These are phyloP conservation scores for Dryas octopetala DNA, from an alignment of 306 rosid species.

Conservation along the genomic window DNA sequence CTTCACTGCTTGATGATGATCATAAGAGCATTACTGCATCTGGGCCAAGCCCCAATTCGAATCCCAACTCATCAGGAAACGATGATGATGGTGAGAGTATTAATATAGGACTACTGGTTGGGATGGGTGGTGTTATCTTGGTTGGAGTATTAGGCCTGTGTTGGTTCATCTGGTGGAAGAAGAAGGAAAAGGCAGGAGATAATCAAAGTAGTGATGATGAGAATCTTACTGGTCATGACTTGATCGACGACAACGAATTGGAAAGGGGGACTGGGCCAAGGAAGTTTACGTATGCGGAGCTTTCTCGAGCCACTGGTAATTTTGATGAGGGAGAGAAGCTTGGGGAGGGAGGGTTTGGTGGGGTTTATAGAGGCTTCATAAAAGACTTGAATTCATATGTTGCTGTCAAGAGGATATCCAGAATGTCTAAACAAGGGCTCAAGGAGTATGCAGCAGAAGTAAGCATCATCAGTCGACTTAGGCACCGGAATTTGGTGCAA, in stretches of 20 bases:
- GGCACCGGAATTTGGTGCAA: neutral
- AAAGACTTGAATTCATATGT: neutral
- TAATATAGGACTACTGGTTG: neutral
- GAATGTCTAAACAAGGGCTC: neutral
- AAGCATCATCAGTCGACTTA: neutral
- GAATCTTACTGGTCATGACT: neutral
- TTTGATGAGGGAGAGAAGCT: neutral
- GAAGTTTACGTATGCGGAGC: neutral
- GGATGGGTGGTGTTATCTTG: neutral
- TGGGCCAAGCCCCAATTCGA: no score
- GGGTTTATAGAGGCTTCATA: neutral
- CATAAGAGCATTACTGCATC: neutral
- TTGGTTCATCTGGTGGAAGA: slow-evolving; percentile 14
- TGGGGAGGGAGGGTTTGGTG: slow-evolving; percentile 11
- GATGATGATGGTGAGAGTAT: neutral
- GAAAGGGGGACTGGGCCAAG: neutral
- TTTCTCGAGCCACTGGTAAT: neutral
- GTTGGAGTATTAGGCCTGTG: neutral
- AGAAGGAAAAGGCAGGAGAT: slow-evolving; percentile 10
- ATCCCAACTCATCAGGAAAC: neutral
- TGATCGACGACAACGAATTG: neutral
- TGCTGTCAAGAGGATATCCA: slow-evolving; percentile 5
- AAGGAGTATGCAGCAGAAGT: slow-evolving; percentile 13
- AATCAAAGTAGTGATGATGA: neutral
- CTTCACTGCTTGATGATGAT: neutral